phyloP scores from a whole-genome alignment of 106 monocot genomes.

The Dioscorea alata region DNA sequence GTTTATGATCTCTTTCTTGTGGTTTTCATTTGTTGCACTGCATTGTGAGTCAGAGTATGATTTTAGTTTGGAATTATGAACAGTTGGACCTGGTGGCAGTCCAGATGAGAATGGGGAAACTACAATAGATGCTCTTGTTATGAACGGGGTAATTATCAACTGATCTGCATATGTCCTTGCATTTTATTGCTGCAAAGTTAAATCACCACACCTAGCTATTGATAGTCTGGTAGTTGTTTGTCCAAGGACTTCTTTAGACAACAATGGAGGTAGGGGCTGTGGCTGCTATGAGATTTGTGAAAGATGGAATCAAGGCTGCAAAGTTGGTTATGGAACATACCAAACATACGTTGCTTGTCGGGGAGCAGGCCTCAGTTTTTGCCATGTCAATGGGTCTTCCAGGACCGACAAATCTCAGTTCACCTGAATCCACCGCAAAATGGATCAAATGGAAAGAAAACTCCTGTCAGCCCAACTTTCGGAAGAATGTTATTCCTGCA shows the following conservation, averaged over 20 bases:
- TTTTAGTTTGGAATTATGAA: conserved; percentile 9
- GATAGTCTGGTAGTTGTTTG: conserved; percentile 16
- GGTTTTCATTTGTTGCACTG: too few relatives aligned
- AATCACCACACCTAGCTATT: conserved; percentile 1
- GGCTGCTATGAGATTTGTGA: conserved; percentile 90
- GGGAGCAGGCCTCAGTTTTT: conserved; percentile 80
- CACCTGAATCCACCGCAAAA: conserved; percentile 60
- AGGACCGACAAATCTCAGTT: conserved; percentile 77
- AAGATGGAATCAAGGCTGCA: conserved; percentile 87
- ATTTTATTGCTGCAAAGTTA: too few relatives aligned
- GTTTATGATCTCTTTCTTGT: too few relatives aligned
- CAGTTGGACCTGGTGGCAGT: conserved; percentile 95
- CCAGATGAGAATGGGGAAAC: conserved; percentile 99
- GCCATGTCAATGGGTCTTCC: conserved; percentile 92
- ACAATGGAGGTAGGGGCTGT: conserved; percentile 94
- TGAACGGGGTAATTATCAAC: conserved; percentile 72
- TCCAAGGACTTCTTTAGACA: conserved; percentile 53
- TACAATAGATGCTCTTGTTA: conserved; percentile 87
- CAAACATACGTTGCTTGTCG: conserved; percentile 75
- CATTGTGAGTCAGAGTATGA: too few relatives aligned
- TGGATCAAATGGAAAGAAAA: conserved; percentile 71
- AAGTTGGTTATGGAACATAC: conserved; percentile 81
- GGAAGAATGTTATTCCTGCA: conserved; percentile 62
- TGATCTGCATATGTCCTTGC: too few relatives aligned
- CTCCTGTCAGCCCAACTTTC: conserved; percentile 77